These are phyloP conservation scores for Botryotinia globosa DNA, from an alignment of 2,329 filamentous ascomycete genomes.

Conservation along the genomic window DNA sequence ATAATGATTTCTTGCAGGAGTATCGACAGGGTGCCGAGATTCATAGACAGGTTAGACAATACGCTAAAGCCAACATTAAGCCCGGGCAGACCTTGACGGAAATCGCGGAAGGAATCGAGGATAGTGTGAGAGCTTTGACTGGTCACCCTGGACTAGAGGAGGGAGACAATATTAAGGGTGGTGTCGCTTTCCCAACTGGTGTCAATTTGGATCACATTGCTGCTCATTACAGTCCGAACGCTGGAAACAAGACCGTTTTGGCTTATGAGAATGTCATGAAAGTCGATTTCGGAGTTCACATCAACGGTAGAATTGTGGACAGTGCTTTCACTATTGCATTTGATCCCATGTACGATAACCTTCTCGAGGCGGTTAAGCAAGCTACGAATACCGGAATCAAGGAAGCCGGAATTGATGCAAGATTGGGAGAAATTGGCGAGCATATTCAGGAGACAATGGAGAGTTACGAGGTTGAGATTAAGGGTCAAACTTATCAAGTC, in stretches of 20 bases:
- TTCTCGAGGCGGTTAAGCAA: conserved; percentile 64
- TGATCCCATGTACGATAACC: conserved; percentile 65
- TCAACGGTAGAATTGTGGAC: conserved; percentile 70
- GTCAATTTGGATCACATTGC: conserved; percentile 82
- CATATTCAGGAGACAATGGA: conserved; percentile 61
- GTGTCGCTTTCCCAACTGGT: conserved; percentile 85
- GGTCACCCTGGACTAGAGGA: conserved; percentile 74
- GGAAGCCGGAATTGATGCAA: conserved; percentile 89
- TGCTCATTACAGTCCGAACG: conserved; percentile 84
- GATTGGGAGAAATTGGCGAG: conserved; percentile 66
- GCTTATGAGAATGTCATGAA: conserved; percentile 69
- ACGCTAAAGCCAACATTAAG: conserved; percentile 76
- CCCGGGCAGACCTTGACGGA: conserved; percentile 77
- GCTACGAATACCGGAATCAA: conserved; percentile 74
- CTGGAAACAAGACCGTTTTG: conserved; percentile 73
- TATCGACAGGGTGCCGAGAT: conserved; percentile 84
- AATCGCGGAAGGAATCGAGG: conserved; percentile 84
- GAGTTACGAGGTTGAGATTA: conserved; percentile 57
- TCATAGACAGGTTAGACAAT: conserved; percentile 83
- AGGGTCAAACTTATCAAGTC: conserved; percentile 51
- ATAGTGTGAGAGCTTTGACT: conserved; percentile 72
- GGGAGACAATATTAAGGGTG: conserved; percentile 73
- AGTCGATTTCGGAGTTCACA: conserved; percentile 68
- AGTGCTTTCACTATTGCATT: conserved; percentile 69
- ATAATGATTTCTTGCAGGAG: conserved; percentile 74